Evolutionary conservation across 2,329 filamentous ascomycete species (phyloP).

Genomic region (Cercospora sp.): DNA sequence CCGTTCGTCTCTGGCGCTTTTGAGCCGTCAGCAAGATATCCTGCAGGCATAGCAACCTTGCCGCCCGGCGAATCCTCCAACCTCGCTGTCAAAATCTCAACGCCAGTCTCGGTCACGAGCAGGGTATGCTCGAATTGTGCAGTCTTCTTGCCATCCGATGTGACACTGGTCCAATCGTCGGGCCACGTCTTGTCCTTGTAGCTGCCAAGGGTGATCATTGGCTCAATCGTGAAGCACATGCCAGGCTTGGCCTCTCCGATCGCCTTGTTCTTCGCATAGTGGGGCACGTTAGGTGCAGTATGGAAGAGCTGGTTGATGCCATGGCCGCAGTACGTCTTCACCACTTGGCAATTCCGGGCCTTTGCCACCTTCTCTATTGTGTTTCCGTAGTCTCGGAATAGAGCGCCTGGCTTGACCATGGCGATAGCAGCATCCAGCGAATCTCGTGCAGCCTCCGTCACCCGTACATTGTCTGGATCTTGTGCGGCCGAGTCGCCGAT

Average conservation of each 20-base stretch:
- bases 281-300: conserved; percentile 87
- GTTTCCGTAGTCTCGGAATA: conserved; percentile 91
- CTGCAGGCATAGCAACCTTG: conserved; percentile 32
- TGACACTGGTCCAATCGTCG: conserved; percentile 97
- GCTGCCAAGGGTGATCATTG: conserved; percentile 92
- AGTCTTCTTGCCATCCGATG: conserved; percentile 81
- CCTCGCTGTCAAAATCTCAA: conserved; percentile 77
- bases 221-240: conserved; percentile 99
- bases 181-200: conserved; percentile 96
- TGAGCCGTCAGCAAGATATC: conserved; percentile 20
- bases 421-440: conserved; percentile 89
- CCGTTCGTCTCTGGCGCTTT: conserved; percentile 20
- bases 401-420: conserved; percentile 86
- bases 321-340: conserved; percentile 94
- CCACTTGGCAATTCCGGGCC: conserved; percentile 78
- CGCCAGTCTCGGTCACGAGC: conserved; percentile 77
- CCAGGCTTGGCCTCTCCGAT: conserved; percentile 90
- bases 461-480: conserved; percentile 81
- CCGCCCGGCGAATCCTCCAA: conserved; percentile 73
- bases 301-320: conserved; percentile 95
- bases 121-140: conserved; percentile 93
- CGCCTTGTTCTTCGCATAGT: conserved; percentile 98
- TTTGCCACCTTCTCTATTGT: conserved; percentile 96
- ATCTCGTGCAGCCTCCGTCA: conserved; percentile 86
- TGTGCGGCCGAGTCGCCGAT: conserved; percentile 83